Evolutionary conservation across 108 stramenopile species (phyloP).

Genomic region (Stephanodiscus triporus): DNA sequence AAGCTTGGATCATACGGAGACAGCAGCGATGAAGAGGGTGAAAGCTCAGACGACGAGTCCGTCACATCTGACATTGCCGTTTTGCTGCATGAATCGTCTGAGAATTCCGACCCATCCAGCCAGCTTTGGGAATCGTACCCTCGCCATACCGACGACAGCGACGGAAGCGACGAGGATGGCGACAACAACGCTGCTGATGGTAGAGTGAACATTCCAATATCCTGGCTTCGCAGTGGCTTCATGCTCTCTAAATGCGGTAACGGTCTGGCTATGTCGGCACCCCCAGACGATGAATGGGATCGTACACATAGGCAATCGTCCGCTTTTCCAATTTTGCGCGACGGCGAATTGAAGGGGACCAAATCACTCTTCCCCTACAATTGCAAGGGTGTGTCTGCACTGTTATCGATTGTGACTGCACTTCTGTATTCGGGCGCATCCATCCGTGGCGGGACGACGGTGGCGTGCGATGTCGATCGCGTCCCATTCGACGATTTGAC

Average conservation of each 20-base stretch:
- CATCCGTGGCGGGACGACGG: constrained; percentile 59
- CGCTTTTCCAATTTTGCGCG: constrained; percentile 26
- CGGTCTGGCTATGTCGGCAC: constrained; percentile 25
- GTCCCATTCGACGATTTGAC: constrained; percentile 62
- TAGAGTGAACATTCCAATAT: constrained; percentile 22
- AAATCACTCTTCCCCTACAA: constrained; percentile 60
- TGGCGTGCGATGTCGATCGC: constrained; percentile 33
- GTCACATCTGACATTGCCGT: constrained; percentile 17
- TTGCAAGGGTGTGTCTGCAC: constrained; percentile 66
- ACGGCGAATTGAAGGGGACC: constrained; percentile 28
- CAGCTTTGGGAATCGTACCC: constrained; percentile 30
- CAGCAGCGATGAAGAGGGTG: constrained; percentile 29
- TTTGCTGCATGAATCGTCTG: constrained; percentile 1
- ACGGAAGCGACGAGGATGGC: constrained; percentile 33
- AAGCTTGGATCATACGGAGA: constrained; percentile 8
- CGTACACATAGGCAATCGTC: constrained; percentile 7
- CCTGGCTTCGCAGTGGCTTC: constrained; percentile 51
- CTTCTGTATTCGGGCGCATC: constrained; percentile 72
- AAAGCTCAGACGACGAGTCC: constrained; percentile 12
- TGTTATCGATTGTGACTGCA: constrained; percentile 73
- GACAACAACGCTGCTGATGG: constrained; percentile 18
- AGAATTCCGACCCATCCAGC: constrained; percentile 16
- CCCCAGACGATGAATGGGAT: constrained; percentile 38
- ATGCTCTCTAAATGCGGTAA: constrained; percentile 37
- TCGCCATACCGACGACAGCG: constrained; percentile 31